Base-by-base conservation (phyloP, 2,329 filamentous ascomycete genomes). In the Fusarium caatingaense region DNA sequence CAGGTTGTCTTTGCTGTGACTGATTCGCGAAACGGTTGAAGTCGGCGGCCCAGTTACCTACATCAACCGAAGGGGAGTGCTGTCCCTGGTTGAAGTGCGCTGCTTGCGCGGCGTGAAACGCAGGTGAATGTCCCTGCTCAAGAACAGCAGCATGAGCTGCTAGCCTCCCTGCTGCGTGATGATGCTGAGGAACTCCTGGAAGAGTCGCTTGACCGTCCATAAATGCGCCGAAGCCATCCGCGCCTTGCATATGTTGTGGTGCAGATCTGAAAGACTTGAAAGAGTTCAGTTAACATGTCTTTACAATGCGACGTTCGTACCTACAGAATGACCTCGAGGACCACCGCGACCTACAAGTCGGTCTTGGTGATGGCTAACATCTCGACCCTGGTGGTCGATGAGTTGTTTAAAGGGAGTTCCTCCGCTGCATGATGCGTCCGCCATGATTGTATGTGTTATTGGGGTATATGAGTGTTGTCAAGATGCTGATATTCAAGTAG, bases 361-460 rank as follows among this genome's bases (percentile, higher is more conserved):
- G 65, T 83, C 81, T 66, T 83, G 80, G 18, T 82, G 81, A 54
- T 80, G 79, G 69, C 80, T 81, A 50, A 78, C 76, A 71, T 83
- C 81, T 46, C 78, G 78, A n/a, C 76, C 75, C 53, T 83, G 81
- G 41, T 83, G 81, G 11, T 83, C 80, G 21, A 81, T 72, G 44
- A 83, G 76, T 15, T 77, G 79, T 76, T 83, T 83, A 58, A 83
- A 83, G 37, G 82, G 81, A 50, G 80, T 80, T 4, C 78, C 76
- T 34, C 81, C 81, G 64, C 81, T 81, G 66, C 82, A 83, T 12
- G 81, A 81, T 58, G 77, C 77, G 55, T 83, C 81, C 40, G 80
- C 77, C 82, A 83, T 83, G 56, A 27, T 50, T 56, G 18, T 49
- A 21, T 20, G 28, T 42, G 41, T 15, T 47, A 23, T 54, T 25